These are phyloP conservation scores for Coemansia sp. DNA, from an alignment of 192 early-diverging fungal genomes.

Conservation along the genomic window DNA sequence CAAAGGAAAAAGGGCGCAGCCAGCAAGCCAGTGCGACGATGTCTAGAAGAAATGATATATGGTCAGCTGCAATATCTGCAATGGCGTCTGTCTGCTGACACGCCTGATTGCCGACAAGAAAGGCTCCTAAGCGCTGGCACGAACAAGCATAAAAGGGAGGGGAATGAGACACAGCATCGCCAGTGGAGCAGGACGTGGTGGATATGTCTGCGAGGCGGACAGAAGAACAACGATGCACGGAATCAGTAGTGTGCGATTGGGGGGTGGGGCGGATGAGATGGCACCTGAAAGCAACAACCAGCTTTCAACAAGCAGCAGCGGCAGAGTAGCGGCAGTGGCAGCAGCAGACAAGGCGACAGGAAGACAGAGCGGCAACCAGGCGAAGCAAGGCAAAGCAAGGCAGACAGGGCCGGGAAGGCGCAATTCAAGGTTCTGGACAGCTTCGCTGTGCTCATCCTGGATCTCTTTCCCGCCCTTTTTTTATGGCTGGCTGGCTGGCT, in stretches of 20 bases:
- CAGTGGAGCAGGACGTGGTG: background rate
- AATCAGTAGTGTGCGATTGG: slow-evolving; percentile 7
- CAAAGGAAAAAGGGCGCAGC: background rate
- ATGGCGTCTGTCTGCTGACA: slow-evolving; percentile 10
- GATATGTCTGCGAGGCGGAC: slow-evolving; percentile 7
- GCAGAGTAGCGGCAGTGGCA: background rate
- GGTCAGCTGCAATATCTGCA: slow-evolving; percentile 11
- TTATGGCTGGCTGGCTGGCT: background rate
- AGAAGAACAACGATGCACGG: slow-evolving; percentile 4
- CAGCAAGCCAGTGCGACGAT: background rate
- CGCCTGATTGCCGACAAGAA: slow-evolving; percentile 5
- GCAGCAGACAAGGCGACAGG: slow-evolving; percentile 7
- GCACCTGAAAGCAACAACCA: slow-evolving; percentile 7
- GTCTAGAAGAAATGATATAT: background rate
- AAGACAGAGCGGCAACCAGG: background rate
- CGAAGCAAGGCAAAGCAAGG: background rate
- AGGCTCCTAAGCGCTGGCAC: background rate
- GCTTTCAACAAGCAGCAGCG: background rate
- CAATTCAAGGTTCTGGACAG: slow-evolving; percentile 50
- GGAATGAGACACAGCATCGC: background rate
- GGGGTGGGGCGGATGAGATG: slow-evolving; percentile 2
- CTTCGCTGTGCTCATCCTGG: slow-evolving; percentile 35
- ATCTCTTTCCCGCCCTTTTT: background rate
- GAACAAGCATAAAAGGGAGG: slow-evolving; percentile 5
- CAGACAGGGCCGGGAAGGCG: slow-evolving; percentile 11